Percentiles rank a stretch among this genome's conserved stretches.
These are phyloP conservation scores for Lodderomyces elongisporus DNA, from an alignment of 1,139 yeast genomes.

Conservation along the genomic window DNA sequence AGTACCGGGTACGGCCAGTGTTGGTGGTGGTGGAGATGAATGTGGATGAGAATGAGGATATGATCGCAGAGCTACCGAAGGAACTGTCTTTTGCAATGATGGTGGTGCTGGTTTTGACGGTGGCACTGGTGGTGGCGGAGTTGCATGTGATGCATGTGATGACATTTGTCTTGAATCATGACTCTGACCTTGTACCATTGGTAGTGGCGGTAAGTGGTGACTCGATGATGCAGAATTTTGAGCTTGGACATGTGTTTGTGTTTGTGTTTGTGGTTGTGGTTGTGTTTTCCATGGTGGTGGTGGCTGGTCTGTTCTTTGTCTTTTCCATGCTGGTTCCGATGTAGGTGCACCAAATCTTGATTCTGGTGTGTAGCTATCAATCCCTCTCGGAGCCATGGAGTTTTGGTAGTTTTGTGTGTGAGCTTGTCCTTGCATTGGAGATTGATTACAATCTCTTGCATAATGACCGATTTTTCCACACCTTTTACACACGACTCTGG, in stretches of 20 bases:
- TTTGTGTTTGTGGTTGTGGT: constrained; percentile 8
- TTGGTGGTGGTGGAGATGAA: constrained; percentile 25
- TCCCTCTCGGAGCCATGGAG: too few relatives aligned
- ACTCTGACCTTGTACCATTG: too few relatives aligned
- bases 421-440: constrained; percentile 11
- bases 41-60: constrained; percentile 13
- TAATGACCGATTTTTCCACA: constrained; percentile 87
- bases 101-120: constrained; percentile 9
- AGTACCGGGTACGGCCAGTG: too few relatives aligned
- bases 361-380: constrained; percentile 8
- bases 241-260: constrained; percentile 15
- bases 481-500: constrained; percentile 61
- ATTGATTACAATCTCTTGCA: constrained; percentile 71
- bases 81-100: too few relatives aligned
- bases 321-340: constrained; percentile 15
- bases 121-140: constrained; percentile 17
- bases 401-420: not conserved
- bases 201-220: too few relatives aligned
- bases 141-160: constrained; percentile 10
- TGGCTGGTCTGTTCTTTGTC: constrained; percentile 13
- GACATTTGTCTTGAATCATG: too few relatives aligned
- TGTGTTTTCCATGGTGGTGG: constrained; percentile 17
- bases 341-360: constrained; percentile 1
- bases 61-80: too few relatives aligned
- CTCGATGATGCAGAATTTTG: constrained; percentile 3